Evolutionary conservation across 2,329 filamentous ascomycete species (phyloP), one percentile per base, ranked within the genome.

Genomic region (Dactylellina cionopaga): DNA sequence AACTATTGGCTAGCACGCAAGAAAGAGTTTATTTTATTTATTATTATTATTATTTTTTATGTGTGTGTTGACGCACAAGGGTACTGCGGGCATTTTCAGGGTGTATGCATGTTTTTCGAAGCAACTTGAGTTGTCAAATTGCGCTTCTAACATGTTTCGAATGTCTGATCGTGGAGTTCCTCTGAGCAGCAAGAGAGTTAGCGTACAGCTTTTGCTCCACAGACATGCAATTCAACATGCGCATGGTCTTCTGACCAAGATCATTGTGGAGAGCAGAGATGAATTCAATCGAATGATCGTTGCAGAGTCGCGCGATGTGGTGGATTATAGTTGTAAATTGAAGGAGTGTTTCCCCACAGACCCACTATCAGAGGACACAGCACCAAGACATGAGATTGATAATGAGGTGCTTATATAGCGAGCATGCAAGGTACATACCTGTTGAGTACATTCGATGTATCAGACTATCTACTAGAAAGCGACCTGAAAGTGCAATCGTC

Each of bases 311-410:
- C 55, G 56, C 46, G 22, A 55, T 44, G 35, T 51, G 39, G 31
- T 41, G 33, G 63, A 35, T 22, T 47, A 51, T 58, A 41, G 33
- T 47, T 63, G 56, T 46, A 47, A 70, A 62, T 41, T 22, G 41
- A 56, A 49, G 49, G 44, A 15, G 25, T 17, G 9, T 37, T 63
- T 58, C 56, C 65, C 65, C 65, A 58, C 65, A 70, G 19, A 46
- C 19, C 43, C 27, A 62, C 35, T 17, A 33, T 5, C 19, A 51
- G 15, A 35, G 27, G 24, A 10, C 49, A 22, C 39, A 29, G 24
- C n/a, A 35, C 46, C 35, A 31, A 41, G 51, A 17, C 49, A 31
- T 33, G 49, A 19, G 29, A 31, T 49, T 29, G 11, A 37, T 31
- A 51, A 24, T 39, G 17, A 51, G 11, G 22, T 6, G n/a, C n/a